Evolutionary conservation across 2,329 filamentous ascomycete genomes (phyloP), one percentile per base, ranked within the genome.

Genomic region (Colletotrichum lini): DNA sequence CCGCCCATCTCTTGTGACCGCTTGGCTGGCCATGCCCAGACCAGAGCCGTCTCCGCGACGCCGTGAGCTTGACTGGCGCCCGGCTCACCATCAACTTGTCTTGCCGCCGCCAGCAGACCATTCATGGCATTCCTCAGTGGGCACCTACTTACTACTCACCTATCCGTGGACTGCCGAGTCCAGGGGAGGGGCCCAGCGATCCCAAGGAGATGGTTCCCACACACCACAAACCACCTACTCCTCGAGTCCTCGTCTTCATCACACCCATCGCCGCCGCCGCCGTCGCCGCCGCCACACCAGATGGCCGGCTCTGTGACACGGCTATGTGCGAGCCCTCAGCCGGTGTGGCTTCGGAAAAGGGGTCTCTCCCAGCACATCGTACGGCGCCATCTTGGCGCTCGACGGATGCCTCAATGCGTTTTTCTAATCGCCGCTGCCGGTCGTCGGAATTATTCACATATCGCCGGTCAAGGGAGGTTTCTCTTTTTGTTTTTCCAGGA

Each of bases 321-420:
- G 45, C 53, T 65, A 65, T 50, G 63, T 30, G 40, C n/a, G 6
- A 50, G 15, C 7, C 30, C 53, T 21, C 4, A 42, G 52, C 63
- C 53, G 53, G 10, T 52, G 53, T 58, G 63, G 63, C 53, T 58
- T 65, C 63, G 63, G 63, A 65, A 65, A 65, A 65, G 45, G 18
- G 30, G 16, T 35, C 30, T 30, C 30, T 30, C 21, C 6, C 16
- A 30, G 47, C 23, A 47, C 16, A 23, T 38, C 61, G 16, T 21
- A 47, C 49, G 6, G 30, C 30, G 30, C 21, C 6, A 21, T 26
- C 61, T 64, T 54, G 61, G 49, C 50, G 21, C n/a, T 38, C 15
- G 21, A 53, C 50, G 50, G 23, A 53, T 53, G 23, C 23, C 21
- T 13, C 21, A 26, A 26, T 30, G 1, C 30, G 30, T 2, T 10